These are phyloP conservation scores for Nakazawaea pomicola DNA, from an alignment of 805 yeast genomes.

Conservation along the genomic window DNA sequence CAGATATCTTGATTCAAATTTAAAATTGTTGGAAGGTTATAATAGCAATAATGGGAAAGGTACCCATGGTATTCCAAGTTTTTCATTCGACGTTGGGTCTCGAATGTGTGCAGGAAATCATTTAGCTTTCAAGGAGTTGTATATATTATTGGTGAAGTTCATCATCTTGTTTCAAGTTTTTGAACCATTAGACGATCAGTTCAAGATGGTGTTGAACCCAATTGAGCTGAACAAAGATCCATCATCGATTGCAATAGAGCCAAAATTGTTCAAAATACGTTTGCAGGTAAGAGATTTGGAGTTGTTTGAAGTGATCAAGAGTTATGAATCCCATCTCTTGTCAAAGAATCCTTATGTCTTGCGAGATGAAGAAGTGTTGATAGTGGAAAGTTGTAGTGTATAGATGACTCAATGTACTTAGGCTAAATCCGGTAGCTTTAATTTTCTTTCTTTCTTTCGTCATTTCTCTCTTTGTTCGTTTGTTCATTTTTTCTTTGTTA, in stretches of 20 bases:
- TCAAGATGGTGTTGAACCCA: slow-evolving; percentile 44
- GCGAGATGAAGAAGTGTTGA: background rate
- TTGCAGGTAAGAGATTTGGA: slow-evolving; percentile 25
- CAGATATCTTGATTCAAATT: slow-evolving; percentile 39
- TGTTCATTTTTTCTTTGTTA: background rate
- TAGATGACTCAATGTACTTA: background rate
- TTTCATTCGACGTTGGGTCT: slow-evolving; percentile 66
- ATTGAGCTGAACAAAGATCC: slow-evolving; percentile 47
- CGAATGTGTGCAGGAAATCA: slow-evolving; percentile 69
- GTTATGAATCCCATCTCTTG: background rate
- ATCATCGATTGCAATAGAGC: slow-evolving; percentile 59
- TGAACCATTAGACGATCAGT: slow-evolving; percentile 29
- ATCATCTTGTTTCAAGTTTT: slow-evolving; percentile 45
- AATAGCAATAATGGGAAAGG: slow-evolving; percentile 7
- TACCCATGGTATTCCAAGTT: slow-evolving; percentile 27
- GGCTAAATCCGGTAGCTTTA: too few relatives aligned
- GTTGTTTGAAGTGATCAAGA: background rate
- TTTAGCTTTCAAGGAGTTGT: slow-evolving; percentile 62
- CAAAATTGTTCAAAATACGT: slow-evolving; percentile 34
- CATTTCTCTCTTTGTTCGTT: too few relatives aligned
- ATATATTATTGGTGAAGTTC: slow-evolving; percentile 49
- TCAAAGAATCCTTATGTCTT: background rate
- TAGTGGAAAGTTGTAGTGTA: background rate
- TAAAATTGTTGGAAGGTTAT: slow-evolving; percentile 6
- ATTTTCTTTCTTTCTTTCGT: too few relatives aligned